Percentiles rank a stretch among this genome's conserved stretches.
Conservation (phyloP, 306 rosid genomes). For the Chamaecrista fasciculata region DNA sequence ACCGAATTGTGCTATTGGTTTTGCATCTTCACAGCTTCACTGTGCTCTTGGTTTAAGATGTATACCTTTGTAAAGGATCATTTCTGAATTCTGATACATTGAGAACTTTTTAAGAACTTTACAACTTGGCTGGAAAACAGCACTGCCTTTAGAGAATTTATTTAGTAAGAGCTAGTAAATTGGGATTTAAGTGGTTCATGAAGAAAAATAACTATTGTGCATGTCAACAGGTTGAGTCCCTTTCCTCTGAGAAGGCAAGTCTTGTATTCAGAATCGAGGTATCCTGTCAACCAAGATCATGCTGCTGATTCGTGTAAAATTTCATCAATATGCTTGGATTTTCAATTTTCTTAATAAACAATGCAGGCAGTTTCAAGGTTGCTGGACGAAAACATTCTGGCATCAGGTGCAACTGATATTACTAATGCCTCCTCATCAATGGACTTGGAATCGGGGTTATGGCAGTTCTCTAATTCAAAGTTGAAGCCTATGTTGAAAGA, state of each 20-base stretch:
- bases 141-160: not conserved
- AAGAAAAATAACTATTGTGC: constrained; percentile 15
- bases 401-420: constrained; percentile 36
- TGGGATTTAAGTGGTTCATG: not conserved
- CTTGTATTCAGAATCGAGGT: constrained; percentile 87
- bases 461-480: constrained; percentile 64
- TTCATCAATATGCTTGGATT: not conserved
- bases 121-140: not conserved
- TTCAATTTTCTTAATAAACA: constrained; percentile 18
- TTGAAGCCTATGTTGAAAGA: constrained; percentile 67
- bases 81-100: not conserved
- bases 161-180: not conserved
- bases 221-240: constrained; percentile 82
- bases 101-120: not conserved
- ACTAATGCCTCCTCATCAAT: constrained; percentile 45
- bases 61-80: not conserved
- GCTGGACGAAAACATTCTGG: constrained; percentile 68
- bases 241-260: constrained; percentile 92
- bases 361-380: constrained; percentile 68
- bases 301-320: constrained; percentile 16
- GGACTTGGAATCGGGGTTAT: constrained; percentile 74
- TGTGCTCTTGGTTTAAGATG: not conserved
- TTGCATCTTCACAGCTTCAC: not conserved
- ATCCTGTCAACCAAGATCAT: constrained; percentile 18
- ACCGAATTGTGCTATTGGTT: too few species aligned